phyloP scores from a whole-genome alignment of 805 yeast species.

The Wickerhamomyces kurtzmanii region DNA sequence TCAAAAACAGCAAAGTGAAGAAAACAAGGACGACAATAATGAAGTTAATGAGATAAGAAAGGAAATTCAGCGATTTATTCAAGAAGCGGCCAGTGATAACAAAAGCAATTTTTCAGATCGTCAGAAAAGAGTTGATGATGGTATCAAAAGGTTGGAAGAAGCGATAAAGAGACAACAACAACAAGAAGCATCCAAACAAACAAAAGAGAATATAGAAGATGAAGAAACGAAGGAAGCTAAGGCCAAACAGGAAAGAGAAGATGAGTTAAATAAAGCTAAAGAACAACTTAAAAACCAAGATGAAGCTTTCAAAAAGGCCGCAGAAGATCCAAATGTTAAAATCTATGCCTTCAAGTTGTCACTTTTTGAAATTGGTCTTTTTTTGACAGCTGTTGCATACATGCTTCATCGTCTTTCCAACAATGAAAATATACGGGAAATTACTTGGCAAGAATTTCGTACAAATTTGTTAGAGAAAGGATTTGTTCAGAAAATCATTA shows the following conservation, averaged over 20 bases:
- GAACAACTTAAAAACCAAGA: slow-evolving; percentile 6
- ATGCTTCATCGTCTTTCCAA: slow-evolving; percentile 19
- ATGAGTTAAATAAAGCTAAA: not conserved
- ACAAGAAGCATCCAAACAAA: slow-evolving; percentile 1
- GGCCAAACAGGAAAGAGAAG: slow-evolving; percentile 2
- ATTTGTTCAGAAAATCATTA: slow-evolving; percentile 60
- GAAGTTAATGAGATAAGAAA: no score
- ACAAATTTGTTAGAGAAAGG: slow-evolving; percentile 67
- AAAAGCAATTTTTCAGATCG: no score
- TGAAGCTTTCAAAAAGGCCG: slow-evolving; percentile 8
- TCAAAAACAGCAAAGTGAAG: no score
- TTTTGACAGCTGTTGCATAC: slow-evolving; percentile 21
- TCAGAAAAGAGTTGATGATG: slow-evolving; percentile 14
- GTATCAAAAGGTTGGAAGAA: slow-evolving; percentile 14
- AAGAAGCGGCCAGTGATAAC: no score
- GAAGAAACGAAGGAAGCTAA: slow-evolving; percentile 1
- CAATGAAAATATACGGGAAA: slow-evolving; percentile 33
- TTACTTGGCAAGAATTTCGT: slow-evolving; percentile 90
- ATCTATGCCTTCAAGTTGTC: slow-evolving; percentile 21
- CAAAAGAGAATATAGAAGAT: slow-evolving; percentile 1
- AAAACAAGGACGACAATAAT: no score
- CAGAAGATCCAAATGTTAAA: slow-evolving; percentile 20
- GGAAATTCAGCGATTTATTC: no score
- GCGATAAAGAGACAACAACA: slow-evolving; percentile 13
- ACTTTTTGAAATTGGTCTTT: slow-evolving; percentile 22